Percentiles rank a stretch among this genome's conserved stretches.
Evolutionary conservation across 495 filamentous ascomycete species (phyloP).

Genomic region (Penicillium bovifimosum): DNA sequence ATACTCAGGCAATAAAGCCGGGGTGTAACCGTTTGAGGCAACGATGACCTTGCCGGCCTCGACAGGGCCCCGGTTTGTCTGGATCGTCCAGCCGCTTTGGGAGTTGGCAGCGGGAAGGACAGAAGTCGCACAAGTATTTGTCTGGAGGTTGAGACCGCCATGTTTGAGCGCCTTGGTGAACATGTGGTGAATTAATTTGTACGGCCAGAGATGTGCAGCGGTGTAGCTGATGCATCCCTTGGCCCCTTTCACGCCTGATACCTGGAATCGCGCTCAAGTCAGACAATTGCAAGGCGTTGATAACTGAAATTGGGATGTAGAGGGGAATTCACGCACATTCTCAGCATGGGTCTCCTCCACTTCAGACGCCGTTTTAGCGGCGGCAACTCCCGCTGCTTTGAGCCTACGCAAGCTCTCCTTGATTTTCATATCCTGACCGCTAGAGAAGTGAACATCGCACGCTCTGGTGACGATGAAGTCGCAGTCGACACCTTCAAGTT

Average conservation of each 20-base stretch:
- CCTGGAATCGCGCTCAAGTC: too few relatives aligned
- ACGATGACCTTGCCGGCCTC: conserved; percentile 54
- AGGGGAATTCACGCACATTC: too few relatives aligned
- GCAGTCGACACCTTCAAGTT: background rate
- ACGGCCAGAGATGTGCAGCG: conserved; percentile 60
- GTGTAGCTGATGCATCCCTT: conserved; percentile 26
- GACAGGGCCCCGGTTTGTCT: background rate
- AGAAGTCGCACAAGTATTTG: background rate
- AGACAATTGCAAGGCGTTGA: too few relatives aligned
- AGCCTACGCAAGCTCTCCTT: too few relatives aligned
- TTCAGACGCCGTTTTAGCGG: background rate
- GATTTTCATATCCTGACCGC: too few relatives aligned
- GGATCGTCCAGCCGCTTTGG: background rate
- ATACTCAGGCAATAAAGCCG: conserved; percentile 60
- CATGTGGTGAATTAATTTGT: conserved; percentile 67
- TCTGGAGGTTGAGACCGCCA: background rate
- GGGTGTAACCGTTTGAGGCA: conserved; percentile 72
- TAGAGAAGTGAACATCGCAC: conserved; percentile 20
- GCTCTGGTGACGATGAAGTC: conserved; percentile 14
- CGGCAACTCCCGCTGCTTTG: too few relatives aligned
- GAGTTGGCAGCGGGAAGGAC: background rate
- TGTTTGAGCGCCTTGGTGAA: background rate
- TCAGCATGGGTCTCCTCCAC: background rate
- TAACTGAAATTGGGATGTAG: background rate
- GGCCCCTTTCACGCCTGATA: conserved; percentile 41